phyloP scores from a whole-genome alignment of 257 asterid species.

The Echites panduratus region DNA sequence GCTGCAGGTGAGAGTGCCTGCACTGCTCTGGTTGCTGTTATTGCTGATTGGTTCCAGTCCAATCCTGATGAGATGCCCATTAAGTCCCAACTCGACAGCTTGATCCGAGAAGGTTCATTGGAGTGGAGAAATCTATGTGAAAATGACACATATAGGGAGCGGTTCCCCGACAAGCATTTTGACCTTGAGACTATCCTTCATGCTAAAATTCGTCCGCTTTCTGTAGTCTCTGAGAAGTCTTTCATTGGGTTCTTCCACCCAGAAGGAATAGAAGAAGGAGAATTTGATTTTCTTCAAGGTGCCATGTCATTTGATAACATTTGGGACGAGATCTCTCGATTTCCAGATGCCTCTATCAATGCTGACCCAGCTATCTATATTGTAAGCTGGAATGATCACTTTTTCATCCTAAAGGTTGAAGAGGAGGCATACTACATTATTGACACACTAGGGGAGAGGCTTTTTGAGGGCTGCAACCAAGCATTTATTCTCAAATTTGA shows the following conservation, averaged over 20 bases:
- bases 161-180: conserved; percentile 82
- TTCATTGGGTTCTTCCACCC: conserved; percentile 77
- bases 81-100: conserved; percentile 74
- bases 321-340: conserved; percentile 64
- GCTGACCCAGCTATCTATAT: conserved; percentile 40
- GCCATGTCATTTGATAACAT: conserved; percentile 83
- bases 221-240: conserved; percentile 58
- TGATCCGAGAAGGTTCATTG: conserved; percentile 77
- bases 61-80: conserved; percentile 55
- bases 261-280: conserved; percentile 51
- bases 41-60: conserved; percentile 69
- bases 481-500: conserved; percentile 77
- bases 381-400: conserved; percentile 88
- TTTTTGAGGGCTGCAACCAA: conserved; percentile 75
- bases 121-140: conserved; percentile 89
- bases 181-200: conserved; percentile 75
- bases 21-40: conserved; percentile 76
- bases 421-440: conserved; percentile 58
- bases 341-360: conserved; percentile 12
- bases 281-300: conserved; percentile 54
- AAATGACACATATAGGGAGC: conserved; percentile 40
- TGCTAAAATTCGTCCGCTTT: conserved; percentile 56
- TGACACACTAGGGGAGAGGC: conserved; percentile 87
- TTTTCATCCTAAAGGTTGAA: conserved; percentile 66
- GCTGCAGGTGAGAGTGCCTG: conserved; percentile 94